These are phyloP conservation scores for Zopfochytrium polystomum DNA, from an alignment of 371 early-diverging fungal species.

Conservation along the genomic window DNA sequence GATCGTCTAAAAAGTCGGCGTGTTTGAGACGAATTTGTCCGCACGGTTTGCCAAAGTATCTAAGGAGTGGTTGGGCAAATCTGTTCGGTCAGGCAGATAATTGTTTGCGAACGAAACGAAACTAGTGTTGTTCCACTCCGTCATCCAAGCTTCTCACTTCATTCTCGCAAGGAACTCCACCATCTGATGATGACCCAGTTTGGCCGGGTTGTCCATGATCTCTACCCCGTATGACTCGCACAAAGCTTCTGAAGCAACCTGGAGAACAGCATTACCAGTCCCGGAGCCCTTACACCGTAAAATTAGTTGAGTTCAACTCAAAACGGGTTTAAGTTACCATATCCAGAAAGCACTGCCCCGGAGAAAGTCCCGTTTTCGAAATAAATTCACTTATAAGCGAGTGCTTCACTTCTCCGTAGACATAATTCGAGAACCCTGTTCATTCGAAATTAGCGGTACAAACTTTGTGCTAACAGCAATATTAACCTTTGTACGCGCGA, in stretches of 20 bases:
- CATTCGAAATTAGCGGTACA: no score
- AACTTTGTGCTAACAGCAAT: no score
- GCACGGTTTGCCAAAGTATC: no score
- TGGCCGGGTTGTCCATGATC: conserved; percentile 83
- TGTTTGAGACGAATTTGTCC: conserved; percentile 35
- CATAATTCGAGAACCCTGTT: conserved; percentile 91
- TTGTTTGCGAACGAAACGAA: not conserved
- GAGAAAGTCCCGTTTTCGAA: conserved; percentile 57
- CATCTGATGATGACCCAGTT: conserved; percentile 72
- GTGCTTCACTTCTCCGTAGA: conserved; percentile 92
- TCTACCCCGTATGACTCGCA: conserved; percentile 88
- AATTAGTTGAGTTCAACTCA: no score
- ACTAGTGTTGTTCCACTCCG: no score
- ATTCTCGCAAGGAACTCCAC: conserved; percentile 82
- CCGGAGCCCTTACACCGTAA: no score
- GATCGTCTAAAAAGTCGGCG: conserved; percentile 59
- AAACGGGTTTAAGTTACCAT: no score
- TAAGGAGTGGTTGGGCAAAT: not conserved
- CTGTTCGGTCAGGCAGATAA: not conserved
- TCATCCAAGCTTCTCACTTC: no score
- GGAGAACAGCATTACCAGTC: conserved; percentile 93
- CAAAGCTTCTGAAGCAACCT: conserved; percentile 86
- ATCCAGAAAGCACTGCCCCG: conserved; percentile 81
- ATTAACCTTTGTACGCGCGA: conserved; percentile 78
- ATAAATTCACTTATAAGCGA: conserved; percentile 83